phyloP scores from a whole-genome alignment of 2,329 filamentous ascomycete genomes.

The Pseudogymnoascus destructans region DNA sequence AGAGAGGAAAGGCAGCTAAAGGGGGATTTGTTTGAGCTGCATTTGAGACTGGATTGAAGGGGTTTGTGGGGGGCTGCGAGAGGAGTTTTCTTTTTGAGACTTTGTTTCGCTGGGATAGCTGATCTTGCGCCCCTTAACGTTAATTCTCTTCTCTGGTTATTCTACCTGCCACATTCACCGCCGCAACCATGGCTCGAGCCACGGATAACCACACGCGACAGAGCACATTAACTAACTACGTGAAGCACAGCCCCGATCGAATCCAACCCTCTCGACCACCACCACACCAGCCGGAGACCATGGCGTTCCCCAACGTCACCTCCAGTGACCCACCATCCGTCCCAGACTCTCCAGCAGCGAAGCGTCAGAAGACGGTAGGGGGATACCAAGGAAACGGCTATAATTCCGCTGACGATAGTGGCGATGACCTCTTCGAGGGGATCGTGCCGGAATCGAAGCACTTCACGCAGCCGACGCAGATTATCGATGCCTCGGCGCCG shows the following conservation, averaged over 20 bases:
- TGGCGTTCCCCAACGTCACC: background rate
- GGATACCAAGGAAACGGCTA: conserved; percentile 24
- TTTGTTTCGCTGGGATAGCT: background rate
- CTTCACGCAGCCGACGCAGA: conserved; percentile 34
- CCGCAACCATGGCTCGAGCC: background rate
- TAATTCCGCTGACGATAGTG: conserved; percentile 32
- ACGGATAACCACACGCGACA: background rate
- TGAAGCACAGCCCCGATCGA: background rate
- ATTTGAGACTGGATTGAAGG: background rate
- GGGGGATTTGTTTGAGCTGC: background rate
- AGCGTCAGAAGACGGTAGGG: conserved; percentile 24
- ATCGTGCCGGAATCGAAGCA: conserved; percentile 30
- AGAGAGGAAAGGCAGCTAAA: background rate
- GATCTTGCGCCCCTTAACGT: background rate
- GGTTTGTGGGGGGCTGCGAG: background rate
- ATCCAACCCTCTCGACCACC: background rate
- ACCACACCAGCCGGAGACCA: background rate
- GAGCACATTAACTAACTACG: background rate
- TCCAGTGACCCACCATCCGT: conserved; percentile 8
- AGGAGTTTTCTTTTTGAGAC: background rate
- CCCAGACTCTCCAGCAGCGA: conserved; percentile 21
- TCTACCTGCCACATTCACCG: background rate
- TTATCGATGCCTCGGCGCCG: conserved; percentile 24
- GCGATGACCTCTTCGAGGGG: conserved; percentile 34
- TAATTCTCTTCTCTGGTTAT: background rate